Evolutionary conservation across 2,329 filamentous ascomycete genomes (phyloP).

Genomic region (Pleomassaria siparia): DNA sequence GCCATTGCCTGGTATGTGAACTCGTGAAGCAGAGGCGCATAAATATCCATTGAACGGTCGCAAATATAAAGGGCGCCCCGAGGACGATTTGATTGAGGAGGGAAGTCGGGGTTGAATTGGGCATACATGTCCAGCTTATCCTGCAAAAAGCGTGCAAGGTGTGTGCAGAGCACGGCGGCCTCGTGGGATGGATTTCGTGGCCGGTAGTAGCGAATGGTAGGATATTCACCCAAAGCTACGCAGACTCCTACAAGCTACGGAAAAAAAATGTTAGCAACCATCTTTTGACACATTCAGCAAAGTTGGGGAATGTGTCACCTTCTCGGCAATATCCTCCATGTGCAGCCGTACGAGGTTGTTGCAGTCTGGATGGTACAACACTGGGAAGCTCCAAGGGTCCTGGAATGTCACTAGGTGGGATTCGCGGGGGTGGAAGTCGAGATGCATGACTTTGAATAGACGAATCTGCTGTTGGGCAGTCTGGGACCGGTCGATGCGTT

Average conservation of each 20-base stretch:
- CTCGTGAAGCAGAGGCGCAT: slow-evolving; percentile 86
- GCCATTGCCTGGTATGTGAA: slow-evolving; percentile 99
- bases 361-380: slow-evolving; percentile 87
- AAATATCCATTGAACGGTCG: slow-evolving; percentile 89
- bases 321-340: slow-evolving; percentile 82
- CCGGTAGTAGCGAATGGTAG: slow-evolving; percentile 86
- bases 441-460: slow-evolving; percentile 78
- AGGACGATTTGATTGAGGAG: slow-evolving; percentile 74
- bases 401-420: slow-evolving; percentile 88
- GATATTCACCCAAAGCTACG: slow-evolving; percentile 90
- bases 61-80: slow-evolving; percentile 83
- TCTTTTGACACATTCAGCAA: slow-evolving; percentile 6
- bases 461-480: slow-evolving; percentile 72
- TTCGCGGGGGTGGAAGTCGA: slow-evolving; percentile 89
- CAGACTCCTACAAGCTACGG: slow-evolving; percentile 83
- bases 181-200: slow-evolving; percentile 77
- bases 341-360: slow-evolving; percentile 81
- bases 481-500: slow-evolving; percentile 72
- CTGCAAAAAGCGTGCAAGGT: slow-evolving; percentile 88
- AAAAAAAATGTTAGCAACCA: not conserved
- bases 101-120: slow-evolving; percentile 80
- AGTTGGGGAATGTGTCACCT: slow-evolving; percentile 56
- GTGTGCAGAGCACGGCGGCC: slow-evolving; percentile 81
- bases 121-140: slow-evolving; percentile 89
- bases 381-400: slow-evolving; percentile 94